phyloP scores from a whole-genome alignment of 495 filamentous ascomycete genomes.

The Talaromyces thailandensis region DNA sequence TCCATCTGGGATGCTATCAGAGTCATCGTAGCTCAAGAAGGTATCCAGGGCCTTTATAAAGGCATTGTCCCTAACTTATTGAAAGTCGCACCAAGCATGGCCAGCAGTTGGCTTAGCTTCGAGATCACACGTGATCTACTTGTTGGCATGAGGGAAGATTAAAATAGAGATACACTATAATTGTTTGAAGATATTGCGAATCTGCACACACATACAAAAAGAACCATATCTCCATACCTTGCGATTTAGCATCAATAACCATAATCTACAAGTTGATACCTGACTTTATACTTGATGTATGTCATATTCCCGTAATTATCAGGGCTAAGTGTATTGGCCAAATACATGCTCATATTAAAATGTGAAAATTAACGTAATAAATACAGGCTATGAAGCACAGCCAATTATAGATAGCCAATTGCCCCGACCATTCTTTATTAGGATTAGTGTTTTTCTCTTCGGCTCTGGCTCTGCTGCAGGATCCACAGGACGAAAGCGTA shows the following conservation, averaged over 20 bases:
- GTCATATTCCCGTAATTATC: not conserved
- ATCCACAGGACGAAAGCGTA: constrained; percentile 12
- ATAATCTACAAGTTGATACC: not conserved
- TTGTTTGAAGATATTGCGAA: not conserved
- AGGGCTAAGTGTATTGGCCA: not conserved
- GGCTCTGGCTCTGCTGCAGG: not conserved
- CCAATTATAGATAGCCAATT: not conserved
- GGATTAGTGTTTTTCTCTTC: not conserved
- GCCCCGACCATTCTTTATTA: not conserved
- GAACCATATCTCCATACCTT: not conserved
- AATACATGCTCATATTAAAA: not conserved
- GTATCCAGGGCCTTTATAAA: constrained; percentile 73
- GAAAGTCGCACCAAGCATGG: constrained; percentile 98
- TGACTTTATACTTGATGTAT: not conserved
- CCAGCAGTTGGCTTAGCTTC: constrained; percentile 95
- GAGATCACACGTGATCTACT: constrained; percentile 86
- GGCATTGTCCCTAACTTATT: constrained; percentile 88
- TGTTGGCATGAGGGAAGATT: constrained; percentile 42
- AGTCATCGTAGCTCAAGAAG: constrained; percentile 74
- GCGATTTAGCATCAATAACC: not conserved
- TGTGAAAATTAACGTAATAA: not conserved
- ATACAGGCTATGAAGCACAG: not conserved
- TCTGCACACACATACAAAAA: constrained; percentile 1
- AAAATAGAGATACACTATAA: constrained; percentile 8
- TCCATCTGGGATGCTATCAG: constrained; percentile 75